Conservation (phyloP, 2,329 filamentous ascomycete genomes). For the Phaeoacremonium minimum region DNA sequence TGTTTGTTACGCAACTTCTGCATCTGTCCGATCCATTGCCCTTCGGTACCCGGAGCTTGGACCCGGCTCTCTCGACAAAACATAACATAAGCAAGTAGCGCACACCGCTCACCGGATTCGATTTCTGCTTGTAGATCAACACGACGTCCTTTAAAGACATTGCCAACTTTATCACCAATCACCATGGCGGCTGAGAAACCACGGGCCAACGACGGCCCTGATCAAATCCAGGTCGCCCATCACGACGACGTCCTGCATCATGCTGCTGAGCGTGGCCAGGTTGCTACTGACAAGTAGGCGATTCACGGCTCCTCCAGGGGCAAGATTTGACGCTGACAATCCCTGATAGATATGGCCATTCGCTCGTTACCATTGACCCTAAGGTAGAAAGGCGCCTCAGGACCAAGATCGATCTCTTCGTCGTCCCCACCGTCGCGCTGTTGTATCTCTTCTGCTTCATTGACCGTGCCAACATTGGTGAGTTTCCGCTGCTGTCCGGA, state of each 20-base stretch:
- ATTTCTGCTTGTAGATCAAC: too few species aligned
- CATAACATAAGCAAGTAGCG: too few species aligned
- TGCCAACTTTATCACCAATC: too few species aligned
- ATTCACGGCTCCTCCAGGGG: neutral
- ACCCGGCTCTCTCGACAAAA: too few species aligned
- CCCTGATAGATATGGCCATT: constrained; percentile 36
- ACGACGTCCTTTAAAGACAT: too few species aligned
- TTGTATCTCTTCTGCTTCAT: constrained; percentile 73
- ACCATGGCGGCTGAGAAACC: neutral
- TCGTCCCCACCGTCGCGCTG: constrained; percentile 61
- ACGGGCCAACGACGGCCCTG: neutral
- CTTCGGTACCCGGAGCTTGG: too few species aligned
- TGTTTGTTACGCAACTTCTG: too few species aligned
- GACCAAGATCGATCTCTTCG: constrained; percentile 60
- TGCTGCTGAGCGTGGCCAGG: constrained; percentile 36
- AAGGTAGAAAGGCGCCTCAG: constrained; percentile 53
- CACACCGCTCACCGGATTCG: too few species aligned
- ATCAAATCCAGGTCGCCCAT: neutral
- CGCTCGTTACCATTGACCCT: constrained; percentile 50
- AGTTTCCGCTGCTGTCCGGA: too few species aligned
- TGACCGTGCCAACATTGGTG: constrained; percentile 67
- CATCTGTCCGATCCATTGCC: too few species aligned
- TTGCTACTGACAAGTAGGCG: constrained; percentile 39
- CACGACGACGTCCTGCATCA: constrained; percentile 8
- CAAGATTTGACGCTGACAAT: constrained; percentile 3